These are phyloP conservation scores for Uronychia binucleata DNA, from an alignment of 73 alveolate genomes.

Conservation along the genomic window DNA sequence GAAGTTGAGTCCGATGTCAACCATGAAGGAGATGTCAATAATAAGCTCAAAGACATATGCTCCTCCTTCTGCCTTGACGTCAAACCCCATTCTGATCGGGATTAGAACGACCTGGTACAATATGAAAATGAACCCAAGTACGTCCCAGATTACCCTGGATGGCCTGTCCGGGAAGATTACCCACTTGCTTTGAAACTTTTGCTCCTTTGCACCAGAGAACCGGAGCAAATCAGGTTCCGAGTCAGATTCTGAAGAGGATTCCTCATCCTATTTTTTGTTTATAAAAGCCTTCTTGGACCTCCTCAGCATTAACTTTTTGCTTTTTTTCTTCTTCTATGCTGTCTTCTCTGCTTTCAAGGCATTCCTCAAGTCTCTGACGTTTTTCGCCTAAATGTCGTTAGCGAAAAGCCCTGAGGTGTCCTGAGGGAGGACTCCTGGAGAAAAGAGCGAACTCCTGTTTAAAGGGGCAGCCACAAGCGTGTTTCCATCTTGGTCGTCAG, in stretches of 20 bases:
- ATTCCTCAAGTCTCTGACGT: neutral
- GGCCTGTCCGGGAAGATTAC: constrained; percentile 41
- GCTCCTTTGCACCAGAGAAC: neutral
- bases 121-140: constrained; percentile 23
- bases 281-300: neutral
- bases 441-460: neutral
- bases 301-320: constrained; percentile 6
- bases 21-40: constrained; percentile 32
- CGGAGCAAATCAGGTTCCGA: neutral
- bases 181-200: neutral
- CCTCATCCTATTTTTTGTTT: neutral
- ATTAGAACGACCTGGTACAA: constrained; percentile 32
- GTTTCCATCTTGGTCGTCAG: neutral
- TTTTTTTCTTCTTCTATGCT: neutral
- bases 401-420: neutral
- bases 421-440: neutral
- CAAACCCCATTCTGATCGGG: constrained; percentile 46
- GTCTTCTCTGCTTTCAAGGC: neutral
- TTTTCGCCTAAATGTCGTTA: neutral
- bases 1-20: constrained; percentile 36
- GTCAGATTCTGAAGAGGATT: neutral
- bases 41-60: neutral
- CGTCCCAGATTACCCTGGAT: constrained; percentile 36
- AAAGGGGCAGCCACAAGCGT: too few relatives aligned
- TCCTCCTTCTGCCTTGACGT: constrained; percentile 1